A percentile compares a stretch with the other conserved stretches of the same genome.
Evolutionary conservation across 1,284 basidiomycete genomes (phyloP).

Genomic region (Sanghuangporus weigelae): DNA sequence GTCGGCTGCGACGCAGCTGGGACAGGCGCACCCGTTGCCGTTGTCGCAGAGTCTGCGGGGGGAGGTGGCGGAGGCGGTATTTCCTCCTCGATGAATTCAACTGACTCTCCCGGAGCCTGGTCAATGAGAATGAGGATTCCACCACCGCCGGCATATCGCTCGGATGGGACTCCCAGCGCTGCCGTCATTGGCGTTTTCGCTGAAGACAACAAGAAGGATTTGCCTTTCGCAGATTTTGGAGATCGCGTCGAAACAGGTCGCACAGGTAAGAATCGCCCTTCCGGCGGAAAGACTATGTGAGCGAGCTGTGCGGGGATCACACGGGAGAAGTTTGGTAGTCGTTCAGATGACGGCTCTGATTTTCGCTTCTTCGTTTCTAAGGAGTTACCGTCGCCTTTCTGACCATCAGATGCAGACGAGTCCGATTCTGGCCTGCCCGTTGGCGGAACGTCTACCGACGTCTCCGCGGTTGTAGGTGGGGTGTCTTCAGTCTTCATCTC

Average conservation of each 20-base stretch:
- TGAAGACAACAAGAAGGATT: slow-evolving; percentile 27
- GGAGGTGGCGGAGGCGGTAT: slow-evolving; percentile 35
- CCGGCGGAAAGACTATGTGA: slow-evolving; percentile 77
- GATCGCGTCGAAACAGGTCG: slow-evolving; percentile 65
- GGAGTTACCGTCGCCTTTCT: slow-evolving; percentile 28
- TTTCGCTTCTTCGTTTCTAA: slow-evolving; percentile 44
- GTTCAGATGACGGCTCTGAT: slow-evolving; percentile 73
- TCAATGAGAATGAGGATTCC: slow-evolving; percentile 81
- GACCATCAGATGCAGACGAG: slow-evolving; percentile 35
- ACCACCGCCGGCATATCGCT: slow-evolving; percentile 71
- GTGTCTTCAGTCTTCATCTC: slow-evolving; percentile 69
- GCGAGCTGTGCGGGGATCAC: slow-evolving; percentile 88
- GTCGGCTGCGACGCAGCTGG: slow-evolving; percentile 25
- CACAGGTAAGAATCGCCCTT: slow-evolving; percentile 86
- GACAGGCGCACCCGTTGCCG: slow-evolving; percentile 23
- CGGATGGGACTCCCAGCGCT: slow-evolving; percentile 35
- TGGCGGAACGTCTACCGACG: slow-evolving; percentile 49
- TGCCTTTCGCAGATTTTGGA: slow-evolving; percentile 31
- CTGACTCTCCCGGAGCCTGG: slow-evolving; percentile 56
- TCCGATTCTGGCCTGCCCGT: slow-evolving; percentile 45
- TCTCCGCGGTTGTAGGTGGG: slow-evolving; percentile 31
- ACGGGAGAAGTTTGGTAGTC: slow-evolving; percentile 84
- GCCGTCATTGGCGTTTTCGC: slow-evolving; percentile 22
- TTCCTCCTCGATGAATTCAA: slow-evolving; percentile 72
- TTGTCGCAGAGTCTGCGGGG: slow-evolving; percentile 28